Evolutionary conservation across 2,329 filamentous ascomycete genomes (phyloP).

Genomic region (Coniochaeta hoffmannii): DNA sequence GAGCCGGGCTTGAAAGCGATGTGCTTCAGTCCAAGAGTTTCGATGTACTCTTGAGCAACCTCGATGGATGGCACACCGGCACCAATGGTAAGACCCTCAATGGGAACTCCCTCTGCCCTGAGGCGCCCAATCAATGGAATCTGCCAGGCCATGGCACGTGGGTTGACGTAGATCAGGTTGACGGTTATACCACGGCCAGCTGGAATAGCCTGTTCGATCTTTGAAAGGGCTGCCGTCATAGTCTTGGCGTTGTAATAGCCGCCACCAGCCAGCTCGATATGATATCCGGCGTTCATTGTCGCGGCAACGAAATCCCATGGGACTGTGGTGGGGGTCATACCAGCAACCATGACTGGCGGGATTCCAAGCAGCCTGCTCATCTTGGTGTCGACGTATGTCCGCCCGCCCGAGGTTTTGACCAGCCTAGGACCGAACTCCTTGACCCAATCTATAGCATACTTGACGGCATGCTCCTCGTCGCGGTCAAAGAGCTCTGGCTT

Average conservation of each 20-base stretch:
- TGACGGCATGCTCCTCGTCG: conserved; percentile 89
- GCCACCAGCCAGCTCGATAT: conserved; percentile 83
- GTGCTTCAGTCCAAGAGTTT: conserved; percentile 86
- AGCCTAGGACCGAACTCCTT: conserved; percentile 93
- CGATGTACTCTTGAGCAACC: conserved; percentile 87
- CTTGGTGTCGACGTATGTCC: conserved; percentile 93
- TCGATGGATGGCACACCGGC: conserved; percentile 91
- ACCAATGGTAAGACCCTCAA: conserved; percentile 87
- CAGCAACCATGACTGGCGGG: conserved; percentile 82
- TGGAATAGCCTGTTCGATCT: conserved; percentile 79
- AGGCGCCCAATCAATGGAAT: conserved; percentile 77
- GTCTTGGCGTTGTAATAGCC: conserved; percentile 78
- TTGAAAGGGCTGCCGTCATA: conserved; percentile 75
- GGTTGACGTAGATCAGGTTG: conserved; percentile 88
- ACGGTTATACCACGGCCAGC: conserved; percentile 81
- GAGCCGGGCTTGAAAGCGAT: conserved; percentile 94
- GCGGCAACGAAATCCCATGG: conserved; percentile 88
- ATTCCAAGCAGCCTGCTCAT: conserved; percentile 83
- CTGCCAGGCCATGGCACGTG: conserved; percentile 85
- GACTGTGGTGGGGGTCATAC: conserved; percentile 88
- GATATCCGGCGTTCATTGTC: conserved; percentile 92
- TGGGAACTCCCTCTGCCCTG: conserved; percentile 77
- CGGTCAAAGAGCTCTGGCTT: conserved; percentile 97
- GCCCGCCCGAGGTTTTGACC: conserved; percentile 79
- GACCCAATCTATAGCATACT: conserved; percentile 95